A percentile compares a stretch with the other conserved stretches of the same genome.
Evolutionary conservation across 2,329 filamentous ascomycete genomes (phyloP).

Genomic region (Aspergillus texensis): DNA sequence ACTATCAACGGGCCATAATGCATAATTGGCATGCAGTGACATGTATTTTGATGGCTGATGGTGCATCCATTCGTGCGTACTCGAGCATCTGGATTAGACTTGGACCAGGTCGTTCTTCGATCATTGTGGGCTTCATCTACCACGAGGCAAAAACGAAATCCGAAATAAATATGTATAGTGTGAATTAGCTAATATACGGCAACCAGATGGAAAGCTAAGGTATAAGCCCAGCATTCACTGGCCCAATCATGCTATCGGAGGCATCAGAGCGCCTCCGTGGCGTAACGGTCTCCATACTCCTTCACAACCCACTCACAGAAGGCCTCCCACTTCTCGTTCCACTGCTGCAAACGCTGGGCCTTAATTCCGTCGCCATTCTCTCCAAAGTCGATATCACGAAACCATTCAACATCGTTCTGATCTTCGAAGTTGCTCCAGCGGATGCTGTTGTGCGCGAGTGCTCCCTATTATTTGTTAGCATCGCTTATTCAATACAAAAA

Average conservation of each 20-base stretch:
- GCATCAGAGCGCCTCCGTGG: neutral
- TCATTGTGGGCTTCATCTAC: too few relatives aligned
- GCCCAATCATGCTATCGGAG: neutral
- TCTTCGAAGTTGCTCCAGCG: slow-evolving; percentile 86
- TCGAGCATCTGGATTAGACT: too few relatives aligned
- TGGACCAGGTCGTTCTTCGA: too few relatives aligned
- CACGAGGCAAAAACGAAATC: too few relatives aligned
- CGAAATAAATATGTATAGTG: neutral
- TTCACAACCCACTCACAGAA: slow-evolving; percentile 84
- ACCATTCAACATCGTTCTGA: slow-evolving; percentile 69
- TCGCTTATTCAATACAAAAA: neutral
- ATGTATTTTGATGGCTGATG: too few relatives aligned
- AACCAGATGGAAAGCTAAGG: neutral
- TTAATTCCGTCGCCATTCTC: slow-evolving; percentile 69
- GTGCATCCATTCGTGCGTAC: too few relatives aligned
- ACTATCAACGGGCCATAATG: too few relatives aligned
- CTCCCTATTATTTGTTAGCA: slow-evolving; percentile 13
- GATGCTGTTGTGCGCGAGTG: slow-evolving; percentile 85
- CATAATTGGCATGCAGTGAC: too few relatives aligned
- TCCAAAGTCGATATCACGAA: slow-evolving; percentile 71
- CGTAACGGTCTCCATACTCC: slow-evolving; percentile 11
- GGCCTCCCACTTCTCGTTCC: slow-evolving; percentile 78
- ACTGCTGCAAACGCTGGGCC: slow-evolving; percentile 71
- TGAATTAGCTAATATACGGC: neutral
- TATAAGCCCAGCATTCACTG: neutral